Percentiles rank a stretch among this genome's conserved stretches.
Conservation (phyloP, 441 rosid species). For the Pelargonium myrrhifolium region DNA sequence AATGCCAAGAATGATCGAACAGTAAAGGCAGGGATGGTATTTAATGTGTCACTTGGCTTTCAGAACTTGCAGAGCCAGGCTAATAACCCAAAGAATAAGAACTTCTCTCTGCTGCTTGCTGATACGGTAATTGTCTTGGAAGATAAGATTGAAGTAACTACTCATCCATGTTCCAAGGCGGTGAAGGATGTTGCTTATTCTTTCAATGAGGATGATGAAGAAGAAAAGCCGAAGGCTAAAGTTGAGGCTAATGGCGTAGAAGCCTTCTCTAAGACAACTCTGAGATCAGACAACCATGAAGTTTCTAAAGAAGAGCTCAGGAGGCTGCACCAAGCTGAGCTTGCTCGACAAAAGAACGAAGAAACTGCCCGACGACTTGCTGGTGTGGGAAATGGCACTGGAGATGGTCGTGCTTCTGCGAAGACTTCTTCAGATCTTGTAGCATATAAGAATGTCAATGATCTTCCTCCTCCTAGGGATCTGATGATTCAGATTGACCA, state of each 20-base stretch:
- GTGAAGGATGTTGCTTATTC: slow-evolving; percentile 3
- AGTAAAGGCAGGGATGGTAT: not conserved
- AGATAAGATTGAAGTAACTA: not conserved
- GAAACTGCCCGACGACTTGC: slow-evolving; percentile 3
- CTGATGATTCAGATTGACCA: slow-evolving; percentile 3
- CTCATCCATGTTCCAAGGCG: slow-evolving; percentile 1
- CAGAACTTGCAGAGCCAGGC: slow-evolving; percentile 3
- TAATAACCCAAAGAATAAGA: not conserved
- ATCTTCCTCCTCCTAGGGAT: not conserved
- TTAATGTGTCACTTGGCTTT: not conserved
- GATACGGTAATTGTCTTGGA: slow-evolving; percentile 3
- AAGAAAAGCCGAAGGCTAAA: not conserved
- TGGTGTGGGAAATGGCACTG: not conserved
- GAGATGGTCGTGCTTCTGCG: not conserved
- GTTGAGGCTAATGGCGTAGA: not conserved
- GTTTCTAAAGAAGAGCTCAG: not conserved
- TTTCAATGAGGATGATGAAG: not conserved
- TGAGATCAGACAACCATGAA: not conserved
- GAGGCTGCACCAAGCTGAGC: slow-evolving; percentile 2
- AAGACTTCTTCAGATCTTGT: not conserved
- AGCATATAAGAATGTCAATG: slow-evolving; percentile 3
- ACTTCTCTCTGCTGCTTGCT: not conserved
- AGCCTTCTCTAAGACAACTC: not conserved
- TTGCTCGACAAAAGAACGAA: slow-evolving; percentile 3
- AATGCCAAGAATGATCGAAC: not conserved